phyloP scores from a whole-genome alignment of 345 rosid species.

The Cardamine resedifolia region DNA sequence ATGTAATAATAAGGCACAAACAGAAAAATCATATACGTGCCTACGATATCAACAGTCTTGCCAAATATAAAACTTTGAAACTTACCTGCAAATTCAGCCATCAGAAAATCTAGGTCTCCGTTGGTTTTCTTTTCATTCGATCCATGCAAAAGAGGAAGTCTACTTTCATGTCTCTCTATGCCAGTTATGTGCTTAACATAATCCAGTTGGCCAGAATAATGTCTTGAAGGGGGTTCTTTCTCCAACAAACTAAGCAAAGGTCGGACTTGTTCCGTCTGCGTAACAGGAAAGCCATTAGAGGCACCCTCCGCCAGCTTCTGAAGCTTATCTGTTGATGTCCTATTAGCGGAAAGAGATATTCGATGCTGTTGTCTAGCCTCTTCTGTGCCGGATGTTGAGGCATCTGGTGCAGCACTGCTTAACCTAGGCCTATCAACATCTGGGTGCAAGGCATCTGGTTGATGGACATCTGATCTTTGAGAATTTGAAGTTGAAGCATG shows the following conservation, averaged over 20 bases:
- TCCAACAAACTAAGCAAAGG: constrained; percentile 98
- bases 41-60: background rate
- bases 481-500: constrained; percentile 69
- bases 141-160: constrained; percentile 82
- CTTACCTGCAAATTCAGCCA: constrained; percentile 97
- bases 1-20: constrained; percentile 6
- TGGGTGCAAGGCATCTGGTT: constrained; percentile 49
- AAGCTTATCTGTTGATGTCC: constrained; percentile 74
- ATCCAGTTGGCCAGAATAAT: constrained; percentile 86
- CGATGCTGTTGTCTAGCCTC: constrained; percentile 61
- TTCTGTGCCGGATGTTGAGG: constrained; percentile 46
- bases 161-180: constrained; percentile 90
- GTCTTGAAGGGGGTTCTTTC: constrained; percentile 92
- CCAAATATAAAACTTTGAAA: constrained; percentile 6
- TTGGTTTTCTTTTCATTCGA: constrained; percentile 81
- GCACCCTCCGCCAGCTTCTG: constrained; percentile 62
- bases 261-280: constrained; percentile 83
- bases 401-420: constrained; percentile 57
- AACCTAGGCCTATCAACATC: constrained; percentile 68
- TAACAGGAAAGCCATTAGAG: constrained; percentile 58
- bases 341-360: constrained; percentile 46
- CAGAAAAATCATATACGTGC: constrained; percentile 1
- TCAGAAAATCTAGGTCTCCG: constrained; percentile 87
- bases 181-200: constrained; percentile 78
- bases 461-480: constrained; percentile 67